Evolutionary conservation across 2,329 filamentous ascomycete genomes (phyloP).

Genomic region (Neofusicoccum parvum): DNA sequence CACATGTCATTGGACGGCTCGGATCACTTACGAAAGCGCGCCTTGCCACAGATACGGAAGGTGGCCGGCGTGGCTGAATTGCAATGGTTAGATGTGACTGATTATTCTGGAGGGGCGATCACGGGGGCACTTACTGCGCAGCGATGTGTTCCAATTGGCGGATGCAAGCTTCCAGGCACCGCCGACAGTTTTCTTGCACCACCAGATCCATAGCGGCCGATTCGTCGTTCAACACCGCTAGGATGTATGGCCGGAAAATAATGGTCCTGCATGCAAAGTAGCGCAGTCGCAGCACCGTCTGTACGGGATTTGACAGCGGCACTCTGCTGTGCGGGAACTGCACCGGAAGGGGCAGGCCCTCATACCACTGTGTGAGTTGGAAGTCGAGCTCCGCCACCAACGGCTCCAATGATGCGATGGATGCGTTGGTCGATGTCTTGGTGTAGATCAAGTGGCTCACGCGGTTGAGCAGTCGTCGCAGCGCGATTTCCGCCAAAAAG

Average conservation of each 20-base stretch:
- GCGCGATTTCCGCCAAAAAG: slow-evolving; percentile 79
- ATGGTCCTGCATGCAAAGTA: slow-evolving; percentile 87
- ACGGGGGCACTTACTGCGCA: slow-evolving; percentile 64
- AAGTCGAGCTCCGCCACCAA: slow-evolving; percentile 80
- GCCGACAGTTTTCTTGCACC: slow-evolving; percentile 76
- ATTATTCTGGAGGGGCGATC: slow-evolving; percentile 5
- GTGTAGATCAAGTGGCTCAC: slow-evolving; percentile 80
- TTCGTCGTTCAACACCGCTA: slow-evolving; percentile 78
- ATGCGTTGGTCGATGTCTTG: slow-evolving; percentile 63
- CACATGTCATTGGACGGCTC: not conserved
- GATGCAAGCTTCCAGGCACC: slow-evolving; percentile 78
- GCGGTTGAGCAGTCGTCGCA: slow-evolving; percentile 74
- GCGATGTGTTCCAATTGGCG: slow-evolving; percentile 77
- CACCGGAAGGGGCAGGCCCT: slow-evolving; percentile 71
- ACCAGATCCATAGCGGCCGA: slow-evolving; percentile 69
- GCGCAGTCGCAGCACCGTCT: slow-evolving; percentile 75
- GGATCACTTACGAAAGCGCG: slow-evolving; percentile 56
- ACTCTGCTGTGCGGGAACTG: slow-evolving; percentile 75
- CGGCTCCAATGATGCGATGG: slow-evolving; percentile 73
- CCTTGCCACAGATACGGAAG: slow-evolving; percentile 87
- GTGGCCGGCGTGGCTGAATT: slow-evolving; percentile 71
- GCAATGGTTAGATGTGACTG: slow-evolving; percentile 12
- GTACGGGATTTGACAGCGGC: slow-evolving; percentile 70
- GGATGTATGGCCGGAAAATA: slow-evolving; percentile 81
- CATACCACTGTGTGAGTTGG: slow-evolving; percentile 83